Percentiles rank a stretch among this genome's conserved stretches.
phyloP scores from a whole-genome alignment of 305 asterid genomes.

The Solanum hybrid region DNA sequence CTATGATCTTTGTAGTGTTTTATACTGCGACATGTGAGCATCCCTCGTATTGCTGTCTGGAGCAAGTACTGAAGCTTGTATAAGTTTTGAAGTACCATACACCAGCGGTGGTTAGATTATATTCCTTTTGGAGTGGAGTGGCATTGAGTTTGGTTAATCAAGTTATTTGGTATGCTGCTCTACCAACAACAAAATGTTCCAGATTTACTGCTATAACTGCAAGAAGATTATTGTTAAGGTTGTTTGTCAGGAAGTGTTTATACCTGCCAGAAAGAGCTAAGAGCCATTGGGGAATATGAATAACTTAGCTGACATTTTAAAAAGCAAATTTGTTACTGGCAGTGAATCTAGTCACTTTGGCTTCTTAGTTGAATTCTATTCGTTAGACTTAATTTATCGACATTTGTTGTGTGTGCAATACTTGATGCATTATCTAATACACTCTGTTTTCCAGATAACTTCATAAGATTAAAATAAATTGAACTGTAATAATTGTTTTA shows the following conservation, averaged over 20 bases:
- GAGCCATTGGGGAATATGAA: not conserved
- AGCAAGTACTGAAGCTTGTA: not conserved
- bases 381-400: not conserved
- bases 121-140: not conserved
- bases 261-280: not conserved
- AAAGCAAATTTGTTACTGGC: not conserved
- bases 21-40: not conserved
- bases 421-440: not conserved
- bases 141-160: not conserved
- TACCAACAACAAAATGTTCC: not conserved
- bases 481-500: not conserved
- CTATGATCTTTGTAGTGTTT: not conserved
- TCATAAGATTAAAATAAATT: not conserved
- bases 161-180: not conserved
- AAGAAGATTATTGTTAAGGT: not conserved
- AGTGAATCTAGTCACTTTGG: not conserved
- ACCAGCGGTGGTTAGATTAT: not conserved
- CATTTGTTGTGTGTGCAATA: not conserved
- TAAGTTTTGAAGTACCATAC: not conserved
- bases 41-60: not conserved
- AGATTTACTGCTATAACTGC: not conserved
- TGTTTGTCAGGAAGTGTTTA: not conserved
- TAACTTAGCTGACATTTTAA: not conserved
- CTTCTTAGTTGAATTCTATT: not conserved
- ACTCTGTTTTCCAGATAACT: not conserved